These are phyloP conservation scores for Colletotrichum ledebouriae DNA, from an alignment of 2,329 filamentous ascomycete species.

Conservation along the genomic window DNA sequence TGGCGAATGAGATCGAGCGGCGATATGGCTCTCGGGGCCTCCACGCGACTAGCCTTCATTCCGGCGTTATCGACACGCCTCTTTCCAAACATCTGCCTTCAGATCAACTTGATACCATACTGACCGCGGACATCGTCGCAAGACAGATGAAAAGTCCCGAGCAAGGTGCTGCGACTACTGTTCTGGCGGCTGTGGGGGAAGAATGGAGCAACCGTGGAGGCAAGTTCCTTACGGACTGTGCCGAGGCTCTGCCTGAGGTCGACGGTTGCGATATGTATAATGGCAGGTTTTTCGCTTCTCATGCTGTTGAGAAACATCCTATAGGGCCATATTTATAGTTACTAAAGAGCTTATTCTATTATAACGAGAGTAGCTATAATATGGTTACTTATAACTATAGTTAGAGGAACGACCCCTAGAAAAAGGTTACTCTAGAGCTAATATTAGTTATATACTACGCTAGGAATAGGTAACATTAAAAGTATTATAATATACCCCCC, in stretches of 20 bases:
- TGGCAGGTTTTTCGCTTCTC: neutral
- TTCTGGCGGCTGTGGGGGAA: conserved; percentile 58
- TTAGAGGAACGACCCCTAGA: no score
- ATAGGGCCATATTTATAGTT: no score
- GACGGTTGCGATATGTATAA: neutral
- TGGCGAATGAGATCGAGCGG: conserved; percentile 64
- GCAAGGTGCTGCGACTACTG: conserved; percentile 63
- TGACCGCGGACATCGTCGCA: neutral
- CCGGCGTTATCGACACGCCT: conserved; percentile 29
- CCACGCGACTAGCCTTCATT: conserved; percentile 50
- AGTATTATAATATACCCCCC: no score
- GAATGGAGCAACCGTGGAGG: conserved; percentile 61
- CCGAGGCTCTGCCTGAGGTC: conserved; percentile 28
- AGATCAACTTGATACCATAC: neutral
- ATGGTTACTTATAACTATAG: no score
- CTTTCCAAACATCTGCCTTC: neutral
- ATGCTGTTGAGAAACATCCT: no score
- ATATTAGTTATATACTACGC: no score
- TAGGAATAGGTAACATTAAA: no score
- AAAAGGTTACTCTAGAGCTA: no score
- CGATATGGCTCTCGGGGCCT: conserved; percentile 41
- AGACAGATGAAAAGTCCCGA: conserved; percentile 44
- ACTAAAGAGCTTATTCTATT: no score
- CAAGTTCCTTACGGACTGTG: conserved; percentile 59
- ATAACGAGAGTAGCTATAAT: no score